phyloP scores from a whole-genome alignment of 2,329 filamentous ascomycete species.

The Cladosporium sp. region DNA sequence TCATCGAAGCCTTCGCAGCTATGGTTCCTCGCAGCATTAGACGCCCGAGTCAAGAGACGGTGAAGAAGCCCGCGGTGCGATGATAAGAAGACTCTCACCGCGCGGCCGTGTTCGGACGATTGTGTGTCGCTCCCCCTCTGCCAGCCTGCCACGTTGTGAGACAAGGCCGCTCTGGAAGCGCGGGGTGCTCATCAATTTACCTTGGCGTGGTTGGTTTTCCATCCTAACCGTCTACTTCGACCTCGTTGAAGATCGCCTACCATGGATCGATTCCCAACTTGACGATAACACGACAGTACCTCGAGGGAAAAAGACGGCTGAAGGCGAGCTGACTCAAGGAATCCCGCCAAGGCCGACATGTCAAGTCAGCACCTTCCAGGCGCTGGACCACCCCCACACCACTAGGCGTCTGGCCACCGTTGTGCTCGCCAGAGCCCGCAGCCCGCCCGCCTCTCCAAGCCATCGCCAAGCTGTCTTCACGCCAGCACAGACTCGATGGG shows the following conservation, averaged over 20 bases:
- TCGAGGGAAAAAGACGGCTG: not conserved
- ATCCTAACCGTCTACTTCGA: not conserved
- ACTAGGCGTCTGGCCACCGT: not conserved
- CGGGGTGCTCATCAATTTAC: too few relatives aligned
- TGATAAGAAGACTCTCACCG: too few relatives aligned
- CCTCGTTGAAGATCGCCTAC: not conserved
- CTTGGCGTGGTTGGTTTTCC: too few relatives aligned
- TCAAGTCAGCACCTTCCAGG: not conserved
- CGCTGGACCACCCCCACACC: not conserved
- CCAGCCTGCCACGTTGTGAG: too few relatives aligned
- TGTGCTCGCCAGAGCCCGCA: not conserved
- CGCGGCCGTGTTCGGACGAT: too few relatives aligned
- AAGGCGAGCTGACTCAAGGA: too few relatives aligned
- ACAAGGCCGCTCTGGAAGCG: too few relatives aligned
- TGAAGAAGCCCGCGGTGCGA: too few relatives aligned
- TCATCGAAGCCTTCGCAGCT: too few relatives aligned
- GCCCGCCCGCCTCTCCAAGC: not conserved
- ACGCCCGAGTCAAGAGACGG: too few relatives aligned
- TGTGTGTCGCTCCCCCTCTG: too few relatives aligned
- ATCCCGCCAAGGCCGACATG: not conserved
- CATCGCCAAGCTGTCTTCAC: conserved; percentile 9
- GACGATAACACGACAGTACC: not conserved
- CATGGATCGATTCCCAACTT: not conserved
- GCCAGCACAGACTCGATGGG: conserved; percentile 1
- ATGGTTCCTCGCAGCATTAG: too few relatives aligned